Evolutionary conservation across 2,329 filamentous ascomycete genomes (phyloP), one percentile per base, ranked within the genome.

Genomic region (Nemania sp.): DNA sequence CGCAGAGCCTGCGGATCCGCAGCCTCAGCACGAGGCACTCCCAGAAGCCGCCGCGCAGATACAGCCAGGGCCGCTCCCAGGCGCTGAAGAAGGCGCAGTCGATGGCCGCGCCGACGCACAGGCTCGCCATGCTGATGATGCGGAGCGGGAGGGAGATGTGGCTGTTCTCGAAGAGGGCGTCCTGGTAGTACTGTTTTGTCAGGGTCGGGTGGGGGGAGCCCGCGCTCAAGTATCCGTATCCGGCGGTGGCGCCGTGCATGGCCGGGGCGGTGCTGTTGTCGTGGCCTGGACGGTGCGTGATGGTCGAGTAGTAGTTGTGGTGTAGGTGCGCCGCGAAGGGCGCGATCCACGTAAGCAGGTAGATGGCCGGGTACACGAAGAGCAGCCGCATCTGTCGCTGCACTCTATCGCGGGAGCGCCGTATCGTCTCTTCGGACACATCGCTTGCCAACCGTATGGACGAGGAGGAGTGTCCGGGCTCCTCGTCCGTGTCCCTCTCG

Each of bases 341-440:
- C 7, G 90, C 76, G 3, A 89, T 75, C 90, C 90, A 94, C 65
- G 91, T 84, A 4, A 85, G 74, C 18, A 90, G 80, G 73, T 94
- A 93, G 3, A 90, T 82, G 17, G 88, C 72, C 0, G 90, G 90
- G 72, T 94, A 94, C 49, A 92, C 85, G 74, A 93, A 91, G 17
- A 92, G 80, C 32, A 89, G 82, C 34, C 88, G 84, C 2, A 92
- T 80, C 69, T 92, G 89, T 10, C 87, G 83, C 46, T 84, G 82
- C 60, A 90, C 87, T 59, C 82, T 83, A 15, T 81, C 77, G 12
- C 86, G 81, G 9, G 81, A 71, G 17, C 67, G 68, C 2, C 62
- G 72, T 67, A 77, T 72, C 49, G 73, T 68, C 2, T 71, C 71
- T 2, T 73, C 70, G 0, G 69, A 72, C 6, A 73, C 65, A 17